A percentile compares a stretch with the other conserved stretches of the same genome.
phyloP scores from a whole-genome alignment of 768 basidiomycete genomes.

The Leccinum sublutescens region DNA sequence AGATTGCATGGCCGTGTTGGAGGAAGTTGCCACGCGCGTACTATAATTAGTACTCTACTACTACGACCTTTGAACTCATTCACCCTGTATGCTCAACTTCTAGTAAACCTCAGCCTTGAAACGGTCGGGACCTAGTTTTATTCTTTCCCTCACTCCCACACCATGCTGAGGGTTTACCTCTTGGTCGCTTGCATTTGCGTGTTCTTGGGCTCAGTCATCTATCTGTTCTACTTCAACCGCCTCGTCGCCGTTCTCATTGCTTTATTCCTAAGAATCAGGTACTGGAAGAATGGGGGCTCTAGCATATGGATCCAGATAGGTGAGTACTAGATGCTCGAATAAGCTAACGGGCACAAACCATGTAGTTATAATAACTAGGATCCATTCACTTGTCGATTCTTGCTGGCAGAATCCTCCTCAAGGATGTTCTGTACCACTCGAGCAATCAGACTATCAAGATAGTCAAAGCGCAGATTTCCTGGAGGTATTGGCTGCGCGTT shows the following conservation, averaged over 20 bases:
- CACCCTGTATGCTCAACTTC: conserved; percentile 3
- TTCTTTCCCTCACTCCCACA: background rate
- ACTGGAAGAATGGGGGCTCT: conserved; percentile 77
- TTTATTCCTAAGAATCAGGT: conserved; percentile 60
- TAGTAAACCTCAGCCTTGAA: conserved; percentile 2
- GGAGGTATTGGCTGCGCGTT: conserved; percentile 91
- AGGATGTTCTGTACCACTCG: conserved; percentile 86
- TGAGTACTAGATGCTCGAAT: conserved; percentile 30
- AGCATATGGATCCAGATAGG: conserved; percentile 86
- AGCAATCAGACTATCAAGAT: conserved; percentile 87
- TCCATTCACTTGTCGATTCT: conserved; percentile 91
- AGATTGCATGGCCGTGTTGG: conserved; percentile 18
- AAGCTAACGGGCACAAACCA: background rate
- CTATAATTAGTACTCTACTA: background rate
- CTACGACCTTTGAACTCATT: background rate
- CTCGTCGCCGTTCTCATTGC: conserved; percentile 70
- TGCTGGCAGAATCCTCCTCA: conserved; percentile 83
- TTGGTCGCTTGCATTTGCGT: conserved; percentile 63
- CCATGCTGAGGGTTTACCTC: conserved; percentile 59
- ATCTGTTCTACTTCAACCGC: conserved; percentile 92
- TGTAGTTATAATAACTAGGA: conserved; percentile 42
- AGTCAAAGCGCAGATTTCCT: conserved; percentile 82
- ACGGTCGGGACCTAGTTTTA: background rate
- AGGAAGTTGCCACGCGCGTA: background rate
- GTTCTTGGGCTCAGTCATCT: conserved; percentile 56